Evolutionary conservation across 2,329 filamentous ascomycete species (phyloP).

Genomic region (Aspergillus oerlinghausenensis): DNA sequence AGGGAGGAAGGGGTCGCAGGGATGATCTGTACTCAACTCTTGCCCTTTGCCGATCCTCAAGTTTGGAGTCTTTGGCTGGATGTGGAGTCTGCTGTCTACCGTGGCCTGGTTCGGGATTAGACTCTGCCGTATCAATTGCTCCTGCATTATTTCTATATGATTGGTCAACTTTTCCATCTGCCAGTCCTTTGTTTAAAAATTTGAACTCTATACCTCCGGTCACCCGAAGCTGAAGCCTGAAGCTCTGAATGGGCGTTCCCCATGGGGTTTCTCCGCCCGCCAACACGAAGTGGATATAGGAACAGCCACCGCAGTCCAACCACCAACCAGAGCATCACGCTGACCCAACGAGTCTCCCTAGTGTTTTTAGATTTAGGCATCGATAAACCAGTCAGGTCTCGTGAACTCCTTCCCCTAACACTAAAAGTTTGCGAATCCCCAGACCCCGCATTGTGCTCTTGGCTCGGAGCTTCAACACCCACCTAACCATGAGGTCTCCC

Average conservation of each 20-base stretch:
- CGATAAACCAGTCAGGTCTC: background rate
- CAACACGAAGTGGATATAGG: background rate
- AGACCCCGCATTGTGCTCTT: background rate
- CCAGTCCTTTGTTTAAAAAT: background rate
- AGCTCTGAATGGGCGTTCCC: background rate
- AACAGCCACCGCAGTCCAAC: background rate
- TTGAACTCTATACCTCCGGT: background rate
- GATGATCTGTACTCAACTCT: conserved; percentile 48
- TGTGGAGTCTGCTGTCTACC: background rate
- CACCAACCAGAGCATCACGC: background rate
- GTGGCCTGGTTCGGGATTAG: background rate
- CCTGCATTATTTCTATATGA: background rate
- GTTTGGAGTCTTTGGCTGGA: conserved; percentile 40
- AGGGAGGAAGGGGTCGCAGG: conserved; percentile 55
- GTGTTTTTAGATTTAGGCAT: background rate
- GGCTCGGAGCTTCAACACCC: background rate
- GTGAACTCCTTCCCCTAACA: background rate
- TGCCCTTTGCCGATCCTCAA: conserved; percentile 46
- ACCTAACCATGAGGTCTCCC: background rate
- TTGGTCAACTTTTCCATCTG: background rate
- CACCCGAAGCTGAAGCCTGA: background rate
- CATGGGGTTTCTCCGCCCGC: background rate
- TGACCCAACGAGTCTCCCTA: background rate
- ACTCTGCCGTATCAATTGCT: background rate
- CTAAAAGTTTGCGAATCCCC: background rate